Conservation (phyloP, 352 stramenopile species). For the Phytophthora pistaciae region DNA sequence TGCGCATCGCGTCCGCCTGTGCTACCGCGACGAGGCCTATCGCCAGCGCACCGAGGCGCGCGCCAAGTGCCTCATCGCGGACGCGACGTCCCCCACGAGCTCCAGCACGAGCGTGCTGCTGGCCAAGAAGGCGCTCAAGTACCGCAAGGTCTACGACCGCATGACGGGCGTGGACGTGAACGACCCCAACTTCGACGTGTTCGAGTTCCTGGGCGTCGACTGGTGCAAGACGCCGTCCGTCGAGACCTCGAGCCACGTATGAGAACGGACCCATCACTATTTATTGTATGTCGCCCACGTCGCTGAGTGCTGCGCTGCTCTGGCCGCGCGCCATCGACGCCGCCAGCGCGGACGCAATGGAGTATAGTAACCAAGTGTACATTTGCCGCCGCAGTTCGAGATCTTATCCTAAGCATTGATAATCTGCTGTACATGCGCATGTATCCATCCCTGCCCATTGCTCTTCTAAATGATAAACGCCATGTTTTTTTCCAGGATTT, state of each 20-base stretch:
- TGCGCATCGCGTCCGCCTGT: conserved; percentile 44
- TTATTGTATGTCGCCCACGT: conserved; percentile 16
- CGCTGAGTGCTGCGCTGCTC: not conserved
- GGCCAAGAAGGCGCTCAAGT: conserved; percentile 65
- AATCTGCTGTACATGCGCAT: not conserved
- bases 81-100: conserved; percentile 26
- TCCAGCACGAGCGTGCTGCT: conserved; percentile 49
- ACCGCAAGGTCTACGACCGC: conserved; percentile 60
- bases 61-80: conserved; percentile 43
- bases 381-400: too few species aligned
- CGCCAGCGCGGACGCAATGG: not conserved
- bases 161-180: conserved; percentile 54
- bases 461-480: not conserved
- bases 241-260: conserved; percentile 18
- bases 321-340: not conserved
- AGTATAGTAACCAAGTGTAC: not conserved
- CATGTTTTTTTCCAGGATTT: not conserved
- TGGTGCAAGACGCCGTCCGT: conserved; percentile 48
- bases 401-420: not conserved
- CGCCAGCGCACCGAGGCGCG: conserved; percentile 42
- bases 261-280: conserved; percentile 10
- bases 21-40: conserved; percentile 54
- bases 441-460: not conserved
- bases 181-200: conserved; percentile 61
- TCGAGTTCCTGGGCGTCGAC: conserved; percentile 60